These are phyloP conservation scores for Backusella australiensis DNA, from an alignment of 192 early-diverging fungal species.

Conservation along the genomic window DNA sequence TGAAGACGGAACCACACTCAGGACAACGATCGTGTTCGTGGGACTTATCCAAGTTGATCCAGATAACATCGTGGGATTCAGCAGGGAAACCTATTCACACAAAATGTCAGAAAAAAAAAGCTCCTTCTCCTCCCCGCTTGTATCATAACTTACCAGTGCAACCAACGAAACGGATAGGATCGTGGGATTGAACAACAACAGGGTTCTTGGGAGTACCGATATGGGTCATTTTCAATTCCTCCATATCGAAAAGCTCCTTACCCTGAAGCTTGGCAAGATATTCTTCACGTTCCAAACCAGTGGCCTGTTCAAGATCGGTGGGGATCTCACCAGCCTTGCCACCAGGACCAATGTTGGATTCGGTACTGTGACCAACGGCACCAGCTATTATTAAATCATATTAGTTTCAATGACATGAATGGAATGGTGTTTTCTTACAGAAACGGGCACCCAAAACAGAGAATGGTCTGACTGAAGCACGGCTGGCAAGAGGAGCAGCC, in stretches of 20 bases:
- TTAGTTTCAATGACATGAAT: neutral
- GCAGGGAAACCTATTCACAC: conserved; percentile 76
- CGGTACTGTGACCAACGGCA: conserved; percentile 18
- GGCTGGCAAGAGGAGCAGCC: conserved; percentile 40
- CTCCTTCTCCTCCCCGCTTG: neutral
- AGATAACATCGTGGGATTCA: conserved; percentile 90
- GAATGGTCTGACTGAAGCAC: conserved; percentile 45
- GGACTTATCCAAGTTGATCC: conserved; percentile 79
- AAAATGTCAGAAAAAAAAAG: neutral
- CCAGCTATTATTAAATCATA: conserved; percentile 10
- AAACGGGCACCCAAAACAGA: conserved; percentile 50
- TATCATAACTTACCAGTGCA: conserved; percentile 78
- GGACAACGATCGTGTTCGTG: conserved; percentile 90
- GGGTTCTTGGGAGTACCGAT: conserved; percentile 83
- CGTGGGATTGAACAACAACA: conserved; percentile 79
- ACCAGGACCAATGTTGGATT: conserved; percentile 54
- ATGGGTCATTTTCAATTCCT: conserved; percentile 69
- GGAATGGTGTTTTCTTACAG: conserved; percentile 35
- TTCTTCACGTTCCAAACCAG: conserved; percentile 91
- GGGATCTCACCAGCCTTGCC: conserved; percentile 68
- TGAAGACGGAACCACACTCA: conserved; percentile 86
- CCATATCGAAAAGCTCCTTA: conserved; percentile 87
- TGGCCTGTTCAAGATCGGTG: conserved; percentile 85
- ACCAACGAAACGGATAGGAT: conserved; percentile 82
- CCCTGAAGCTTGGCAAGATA: conserved; percentile 80